These are phyloP conservation scores for Fagopyrum tataricum DNA, from an alignment of 148 eudicot genomes.

Conservation along the genomic window DNA sequence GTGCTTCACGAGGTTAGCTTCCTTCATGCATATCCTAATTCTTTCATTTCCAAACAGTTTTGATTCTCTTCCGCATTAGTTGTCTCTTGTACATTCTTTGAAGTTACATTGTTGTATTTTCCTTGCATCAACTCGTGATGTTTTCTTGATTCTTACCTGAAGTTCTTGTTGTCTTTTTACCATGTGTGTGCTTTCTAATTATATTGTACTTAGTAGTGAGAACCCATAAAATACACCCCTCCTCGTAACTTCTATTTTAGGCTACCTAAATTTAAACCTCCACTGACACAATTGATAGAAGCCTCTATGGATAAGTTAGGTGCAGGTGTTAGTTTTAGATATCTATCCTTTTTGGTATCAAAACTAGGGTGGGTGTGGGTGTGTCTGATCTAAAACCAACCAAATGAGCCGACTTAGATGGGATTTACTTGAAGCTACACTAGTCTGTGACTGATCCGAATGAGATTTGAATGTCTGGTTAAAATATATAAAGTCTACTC, in stretches of 20 bases:
- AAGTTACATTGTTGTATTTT: background rate
- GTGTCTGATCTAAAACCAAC: no score
- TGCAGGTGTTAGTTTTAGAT: background rate
- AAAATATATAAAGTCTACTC: no score
- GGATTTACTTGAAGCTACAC: no score
- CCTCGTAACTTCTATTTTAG: background rate
- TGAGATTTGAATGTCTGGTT: no score
- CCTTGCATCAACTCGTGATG: background rate
- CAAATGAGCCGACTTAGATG: no score
- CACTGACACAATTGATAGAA: background rate
- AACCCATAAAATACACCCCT: background rate
- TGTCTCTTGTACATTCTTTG: background rate
- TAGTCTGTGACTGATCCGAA: no score
- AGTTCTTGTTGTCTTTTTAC: background rate
- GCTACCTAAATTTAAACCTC: background rate
- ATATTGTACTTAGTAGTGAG: background rate
- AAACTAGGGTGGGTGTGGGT: no score
- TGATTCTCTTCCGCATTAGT: background rate
- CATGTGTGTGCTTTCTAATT: background rate
- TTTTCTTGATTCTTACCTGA: background rate
- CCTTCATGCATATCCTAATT: background rate
- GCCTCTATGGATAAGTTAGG: background rate
- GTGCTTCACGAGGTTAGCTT: background rate
- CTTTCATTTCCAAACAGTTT: background rate
- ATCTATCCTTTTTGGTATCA: no score